Evolutionary conservation across 768 basidiomycete genomes (phyloP), one percentile per base, ranked within the genome.

Genomic region (Udeniomyces megalosporus): DNA sequence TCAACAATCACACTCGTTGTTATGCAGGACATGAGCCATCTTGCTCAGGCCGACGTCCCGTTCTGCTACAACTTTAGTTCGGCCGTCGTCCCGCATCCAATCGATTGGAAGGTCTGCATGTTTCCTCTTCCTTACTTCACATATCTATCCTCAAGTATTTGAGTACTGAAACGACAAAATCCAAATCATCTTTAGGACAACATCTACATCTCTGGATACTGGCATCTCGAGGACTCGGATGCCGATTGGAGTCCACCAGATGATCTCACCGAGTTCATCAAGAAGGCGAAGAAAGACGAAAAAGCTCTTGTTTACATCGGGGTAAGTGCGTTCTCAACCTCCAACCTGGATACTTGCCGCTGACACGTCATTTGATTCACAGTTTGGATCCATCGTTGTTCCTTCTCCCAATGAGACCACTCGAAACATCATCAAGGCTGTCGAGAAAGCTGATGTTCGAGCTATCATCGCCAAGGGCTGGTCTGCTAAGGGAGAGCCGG

Each of bases 381-480:
- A n/a, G 1, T 84, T 84, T 66, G 83, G 83, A 1, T 82, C 80
- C 29, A 83, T 85, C 61, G 82, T 81, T 4, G 82, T 85, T 3
- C 81, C 82, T 6, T 70, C 79, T 67, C 81, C 83, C 2, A 75
- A 76, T 60, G 74, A 75, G 4, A 76, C 83, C 66, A 82, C 82
- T 0, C 73, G 75, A 38, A 76, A 74, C 34, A 81, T 85, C 54
- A 76, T 83, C 59, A 77, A 80, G 61, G 83, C 81, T 0, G 82
- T 83, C 7, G 68, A 80, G 58, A 80, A 79, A 80, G 81, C 81
- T 57, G 81, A 76, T 61, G 83, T 85, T 2, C 73, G 82, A 20
- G 83, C 83, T 0, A 82, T 85, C 67, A 76, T 85, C 42, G 80
- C 80, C 14, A 83, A 82, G 68, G 83, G 83, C 15, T 84, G 83